A percentile compares a stretch with the other conserved stretches of the same genome.
These are phyloP conservation scores for Cymbidium sinense DNA, from an alignment of 106 monocot species.

Conservation along the genomic window DNA sequence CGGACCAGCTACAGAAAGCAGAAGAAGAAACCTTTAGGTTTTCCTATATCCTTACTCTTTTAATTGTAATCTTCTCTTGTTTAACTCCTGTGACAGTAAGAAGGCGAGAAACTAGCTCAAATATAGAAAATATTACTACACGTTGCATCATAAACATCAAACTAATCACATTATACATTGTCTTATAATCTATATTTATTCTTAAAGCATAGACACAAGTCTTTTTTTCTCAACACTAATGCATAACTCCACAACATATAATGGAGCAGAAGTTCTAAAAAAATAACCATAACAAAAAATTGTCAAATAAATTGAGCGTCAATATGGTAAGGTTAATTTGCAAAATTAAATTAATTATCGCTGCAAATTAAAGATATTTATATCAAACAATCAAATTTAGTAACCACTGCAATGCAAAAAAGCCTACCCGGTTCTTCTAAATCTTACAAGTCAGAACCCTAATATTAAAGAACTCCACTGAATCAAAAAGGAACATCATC, in stretches of 20 bases:
- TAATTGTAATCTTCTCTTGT: constrained; percentile 40
- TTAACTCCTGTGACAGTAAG: constrained; percentile 34
- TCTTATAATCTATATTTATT: background rate
- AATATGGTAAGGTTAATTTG: background rate
- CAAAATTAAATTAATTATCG: background rate
- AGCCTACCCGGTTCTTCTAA: no score
- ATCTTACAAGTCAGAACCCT: no score
- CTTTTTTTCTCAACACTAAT: background rate
- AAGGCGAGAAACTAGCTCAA: background rate
- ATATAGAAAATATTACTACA: background rate
- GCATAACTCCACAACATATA: background rate
- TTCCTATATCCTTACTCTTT: constrained; percentile 36
- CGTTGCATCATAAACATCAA: background rate
- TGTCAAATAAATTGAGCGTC: background rate
- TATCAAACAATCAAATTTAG: no score
- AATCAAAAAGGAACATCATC: no score
- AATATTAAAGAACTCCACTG: no score
- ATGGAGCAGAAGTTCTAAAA: background rate
- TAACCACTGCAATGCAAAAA: no score
- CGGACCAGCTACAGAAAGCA: background rate
- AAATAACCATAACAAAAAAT: background rate
- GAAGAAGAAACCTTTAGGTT: constrained; percentile 32
- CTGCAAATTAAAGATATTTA: no score
- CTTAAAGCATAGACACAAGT: no score
- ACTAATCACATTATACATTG: background rate